These are phyloP conservation scores for Penicillium sp. DNA, from an alignment of 2,329 filamentous ascomycete species.

Conservation along the genomic window DNA sequence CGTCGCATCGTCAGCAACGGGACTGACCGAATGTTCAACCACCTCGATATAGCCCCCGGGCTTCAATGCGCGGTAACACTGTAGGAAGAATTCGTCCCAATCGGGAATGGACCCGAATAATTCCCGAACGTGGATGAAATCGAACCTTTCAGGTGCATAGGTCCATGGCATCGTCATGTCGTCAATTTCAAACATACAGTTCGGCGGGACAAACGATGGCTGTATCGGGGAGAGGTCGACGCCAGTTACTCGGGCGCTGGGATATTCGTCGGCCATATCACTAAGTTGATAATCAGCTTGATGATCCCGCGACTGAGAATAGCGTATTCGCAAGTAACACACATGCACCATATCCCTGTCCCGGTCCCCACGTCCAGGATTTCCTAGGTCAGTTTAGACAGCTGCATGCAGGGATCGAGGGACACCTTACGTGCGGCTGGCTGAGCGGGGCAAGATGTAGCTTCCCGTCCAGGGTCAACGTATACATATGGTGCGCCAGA, in stretches of 20 bases:
- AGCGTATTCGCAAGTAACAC: background rate
- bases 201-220: constrained; percentile 49
- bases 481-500: constrained; percentile 46
- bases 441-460: constrained; percentile 32
- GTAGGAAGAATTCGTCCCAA: constrained; percentile 46
- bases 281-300: constrained; percentile 16
- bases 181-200: constrained; percentile 52
- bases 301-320: background rate
- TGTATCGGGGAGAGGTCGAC: constrained; percentile 55
- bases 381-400: constrained; percentile 10
- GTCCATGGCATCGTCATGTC: constrained; percentile 49
- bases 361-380: constrained; percentile 31
- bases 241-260: constrained; percentile 47
- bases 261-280: constrained; percentile 39
- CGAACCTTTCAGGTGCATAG: constrained; percentile 38
- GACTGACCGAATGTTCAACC: constrained; percentile 40
- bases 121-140: constrained; percentile 52
- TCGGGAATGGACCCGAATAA: constrained; percentile 50
- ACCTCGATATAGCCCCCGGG: constrained; percentile 44
- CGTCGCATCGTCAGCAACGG: constrained; percentile 23
- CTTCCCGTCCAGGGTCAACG: constrained; percentile 33
- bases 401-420: background rate
- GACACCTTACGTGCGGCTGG: constrained; percentile 18
- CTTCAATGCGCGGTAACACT: constrained; percentile 25
- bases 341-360: constrained; percentile 28